phyloP scores from a whole-genome alignment of 306 rosid genomes.

The Herpetospermum pedunculosum region DNA sequence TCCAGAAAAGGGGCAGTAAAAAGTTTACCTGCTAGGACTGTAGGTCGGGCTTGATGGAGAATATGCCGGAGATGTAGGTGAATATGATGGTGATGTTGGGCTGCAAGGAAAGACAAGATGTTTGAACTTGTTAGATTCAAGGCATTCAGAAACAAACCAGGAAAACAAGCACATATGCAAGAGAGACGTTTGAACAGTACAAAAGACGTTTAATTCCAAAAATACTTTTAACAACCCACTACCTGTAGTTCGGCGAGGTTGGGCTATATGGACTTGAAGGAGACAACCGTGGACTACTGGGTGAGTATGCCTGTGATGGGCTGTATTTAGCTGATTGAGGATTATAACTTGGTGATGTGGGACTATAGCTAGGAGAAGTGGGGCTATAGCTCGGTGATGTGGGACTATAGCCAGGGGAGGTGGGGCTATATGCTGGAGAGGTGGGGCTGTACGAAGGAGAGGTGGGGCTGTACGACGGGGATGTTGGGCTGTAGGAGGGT shows the following conservation, averaged over 20 bases:
- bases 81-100: conserved; percentile 94
- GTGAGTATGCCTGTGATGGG: conserved; percentile 88
- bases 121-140: conserved; percentile 9
- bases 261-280: conserved; percentile 98
- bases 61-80: conserved; percentile 93
- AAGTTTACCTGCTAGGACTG: conserved; percentile 84
- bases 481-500: conserved; percentile 76
- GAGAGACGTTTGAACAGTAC: background rate
- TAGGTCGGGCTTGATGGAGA: conserved; percentile 97
- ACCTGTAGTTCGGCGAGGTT: conserved; percentile 93
- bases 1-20: background rate
- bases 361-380: conserved; percentile 53
- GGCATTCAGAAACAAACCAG: background rate
- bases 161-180: background rate
- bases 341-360: conserved; percentile 85
- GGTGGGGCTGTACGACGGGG: conserved; percentile 73
- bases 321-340: conserved; percentile 94
- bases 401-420: conserved; percentile 58
- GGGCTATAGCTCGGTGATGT: conserved; percentile 67
- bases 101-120: conserved; percentile 29
- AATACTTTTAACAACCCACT: conserved; percentile 11
- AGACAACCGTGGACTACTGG: conserved; percentile 88
- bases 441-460: conserved; percentile 74
- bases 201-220: background rate
- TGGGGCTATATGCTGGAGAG: conserved; percentile 54